Base-by-base conservation (phyloP, 2,329 filamentous ascomycete species). In the Fusarium odoratissimum region DNA sequence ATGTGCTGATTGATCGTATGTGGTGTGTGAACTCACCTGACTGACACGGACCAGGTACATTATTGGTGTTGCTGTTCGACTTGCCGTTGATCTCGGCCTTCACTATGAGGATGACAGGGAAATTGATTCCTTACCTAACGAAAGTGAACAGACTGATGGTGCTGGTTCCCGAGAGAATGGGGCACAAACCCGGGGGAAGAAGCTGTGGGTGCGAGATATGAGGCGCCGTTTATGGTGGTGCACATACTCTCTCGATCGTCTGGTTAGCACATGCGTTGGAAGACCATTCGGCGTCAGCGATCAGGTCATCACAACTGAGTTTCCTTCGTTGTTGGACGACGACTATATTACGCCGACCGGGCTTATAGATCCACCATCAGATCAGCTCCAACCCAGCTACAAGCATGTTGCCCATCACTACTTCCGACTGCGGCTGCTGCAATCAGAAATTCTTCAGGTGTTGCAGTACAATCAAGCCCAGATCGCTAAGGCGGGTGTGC, bases 241-340 rank as follows among this genome's bases (percentile, higher is more conserved):
- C 83, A 95, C 95, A 4, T 98, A 98, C 82, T 95, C 94, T 9
- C 90, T 98, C 61, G 95, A 98, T 82, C 90, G 95, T n/a, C 90
- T 98, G 9, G 95, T 98, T 56, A 96, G 94, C 78, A 95, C 94
- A 28, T 98, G 95, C 76, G 95, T 98, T 31, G 95, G 95, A 41
- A 88, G 95, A 61, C 96, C 95, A 11, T 97, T 98, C 78, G 95
- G 95, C 35, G 94, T 98, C 71, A 95, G 93, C n/a, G 96, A 98
- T 83, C 93, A 97, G 80, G 94, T 97, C 71, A 94, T 98, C 77
- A 98, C 95, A 19, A 98, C 95, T 2, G 94, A 97, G 78, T 97
- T 98, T 73, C 95, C 95, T 3, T 97, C 94, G 7, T 82, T 95
- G 60, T 86, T 97, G 42, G 95, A 98, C 77, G 95, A 98, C 82